phyloP scores from a whole-genome alignment of 2,329 filamentous ascomycete genomes.

The Neonectria faginata region DNA sequence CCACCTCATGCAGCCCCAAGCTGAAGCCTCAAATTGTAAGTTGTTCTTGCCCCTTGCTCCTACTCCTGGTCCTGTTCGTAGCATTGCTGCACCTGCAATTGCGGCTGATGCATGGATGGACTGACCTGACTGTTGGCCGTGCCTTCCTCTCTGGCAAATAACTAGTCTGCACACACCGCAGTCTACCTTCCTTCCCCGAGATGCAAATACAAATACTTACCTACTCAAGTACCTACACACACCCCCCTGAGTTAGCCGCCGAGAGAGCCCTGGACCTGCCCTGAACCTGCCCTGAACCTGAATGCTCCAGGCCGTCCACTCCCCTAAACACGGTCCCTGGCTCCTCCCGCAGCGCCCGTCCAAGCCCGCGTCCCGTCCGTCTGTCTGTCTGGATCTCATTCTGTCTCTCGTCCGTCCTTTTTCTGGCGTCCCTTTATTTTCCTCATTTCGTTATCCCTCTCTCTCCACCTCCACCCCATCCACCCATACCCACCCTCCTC shows the following conservation, averaged over 20 bases:
- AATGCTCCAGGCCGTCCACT: conserved; percentile 13
- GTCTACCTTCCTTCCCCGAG: neutral
- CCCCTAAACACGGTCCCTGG: conserved; percentile 17
- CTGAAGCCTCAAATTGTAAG: neutral
- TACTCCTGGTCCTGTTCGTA: conserved; percentile 10
- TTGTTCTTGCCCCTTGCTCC: conserved; percentile 5
- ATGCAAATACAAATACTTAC: neutral
- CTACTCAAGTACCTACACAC: neutral
- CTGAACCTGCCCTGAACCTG: conserved; percentile 12
- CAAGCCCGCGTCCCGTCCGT: conserved; percentile 1
- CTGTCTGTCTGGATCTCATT: conserved; percentile 13
- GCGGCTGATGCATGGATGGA: neutral
- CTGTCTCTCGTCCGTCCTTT: conserved; percentile 16
- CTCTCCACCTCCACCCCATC: conserved; percentile 38
- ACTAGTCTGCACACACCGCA: neutral
- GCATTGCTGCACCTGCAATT: neutral
- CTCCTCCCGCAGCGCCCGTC: conserved; percentile 2
- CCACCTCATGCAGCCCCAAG: conserved; percentile 2
- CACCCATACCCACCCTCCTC: conserved; percentile 40
- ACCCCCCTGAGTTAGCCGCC: neutral
- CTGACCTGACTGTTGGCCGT: neutral
- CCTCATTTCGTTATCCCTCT: conserved; percentile 44
- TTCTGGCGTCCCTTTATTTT: conserved; percentile 27
- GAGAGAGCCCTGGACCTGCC: conserved; percentile 1
- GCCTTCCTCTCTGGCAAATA: neutral